A percentile compares a stretch with the other conserved stretches of the same genome.
These are phyloP conservation scores for Flaveria bidentis DNA, from an alignment of 129 eudicot species.

Conservation along the genomic window DNA sequence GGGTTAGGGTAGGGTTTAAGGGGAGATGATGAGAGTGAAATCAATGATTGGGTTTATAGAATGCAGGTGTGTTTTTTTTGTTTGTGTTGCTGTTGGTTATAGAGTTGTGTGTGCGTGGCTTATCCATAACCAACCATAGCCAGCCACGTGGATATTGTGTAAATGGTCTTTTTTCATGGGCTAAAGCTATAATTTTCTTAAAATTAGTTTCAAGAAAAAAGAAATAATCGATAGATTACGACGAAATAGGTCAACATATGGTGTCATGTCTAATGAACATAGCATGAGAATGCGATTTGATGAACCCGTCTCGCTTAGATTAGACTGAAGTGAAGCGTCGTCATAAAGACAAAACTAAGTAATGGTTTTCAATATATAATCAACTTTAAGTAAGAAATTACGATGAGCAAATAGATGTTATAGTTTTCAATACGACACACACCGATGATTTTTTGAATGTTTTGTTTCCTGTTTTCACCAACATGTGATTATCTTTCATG, in stretches of 20 bases:
- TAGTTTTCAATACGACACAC: no score
- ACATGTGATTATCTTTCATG: no score
- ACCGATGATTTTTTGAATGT: no score
- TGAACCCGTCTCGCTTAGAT: not conserved
- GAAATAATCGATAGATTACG: no score
- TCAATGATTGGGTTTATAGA: slow-evolving; percentile 37
- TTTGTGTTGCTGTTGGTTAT: no score
- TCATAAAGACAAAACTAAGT: not conserved
- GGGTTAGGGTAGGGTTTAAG: slow-evolving; percentile 37
- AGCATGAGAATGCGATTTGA: not conserved
- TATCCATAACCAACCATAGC: slow-evolving; percentile 16
- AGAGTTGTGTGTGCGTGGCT: not conserved
- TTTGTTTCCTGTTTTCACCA: no score
- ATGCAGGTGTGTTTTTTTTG: slow-evolving; percentile 28
- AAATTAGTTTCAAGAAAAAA: no score
- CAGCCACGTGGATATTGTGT: slow-evolving; percentile 27
- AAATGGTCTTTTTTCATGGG: not conserved
- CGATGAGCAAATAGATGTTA: no score
- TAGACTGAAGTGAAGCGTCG: slow-evolving; percentile 6
- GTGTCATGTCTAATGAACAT: slow-evolving; percentile 11
- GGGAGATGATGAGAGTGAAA: slow-evolving; percentile 9
- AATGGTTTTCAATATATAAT: no score
- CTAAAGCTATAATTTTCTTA: not conserved
- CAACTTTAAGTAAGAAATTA: no score
- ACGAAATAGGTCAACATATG: not conserved